Percentiles rank a stretch among this genome's conserved stretches.
These are phyloP conservation scores for Wallacemonas sp. DNA, from an alignment of 208 protist genomes.

Conservation along the genomic window DNA sequence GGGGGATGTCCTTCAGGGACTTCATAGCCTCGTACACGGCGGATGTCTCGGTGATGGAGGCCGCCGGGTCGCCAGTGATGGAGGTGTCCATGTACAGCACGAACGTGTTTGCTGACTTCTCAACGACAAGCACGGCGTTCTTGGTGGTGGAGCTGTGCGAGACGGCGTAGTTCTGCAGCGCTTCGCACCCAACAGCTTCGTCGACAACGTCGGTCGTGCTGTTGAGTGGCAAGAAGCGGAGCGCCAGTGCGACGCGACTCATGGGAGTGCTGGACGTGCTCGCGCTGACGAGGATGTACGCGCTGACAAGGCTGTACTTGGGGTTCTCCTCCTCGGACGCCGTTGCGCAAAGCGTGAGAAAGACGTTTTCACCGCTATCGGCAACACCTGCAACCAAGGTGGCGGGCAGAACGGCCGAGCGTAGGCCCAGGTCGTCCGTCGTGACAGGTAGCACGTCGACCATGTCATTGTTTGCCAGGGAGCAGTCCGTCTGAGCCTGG, in stretches of 20 bases:
- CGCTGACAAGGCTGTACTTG: conserved; percentile 42
- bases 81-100: conserved; percentile 41
- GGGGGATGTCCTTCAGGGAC: conserved; percentile 23
- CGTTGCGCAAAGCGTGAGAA: conserved; percentile 56
- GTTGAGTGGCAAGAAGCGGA: conserved; percentile 45
- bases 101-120: conserved; percentile 33
- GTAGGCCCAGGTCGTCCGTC: conserved; percentile 37
- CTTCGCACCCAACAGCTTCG: conserved; percentile 19
- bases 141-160: conserved; percentile 3
- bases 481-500: conserved; percentile 14
- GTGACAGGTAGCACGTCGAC: conserved; percentile 27
- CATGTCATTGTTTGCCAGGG: conserved; percentile 16
- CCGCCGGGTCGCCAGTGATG: not conserved
- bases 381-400: conserved; percentile 26
- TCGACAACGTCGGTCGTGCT: conserved; percentile 29
- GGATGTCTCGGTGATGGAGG: not conserved
- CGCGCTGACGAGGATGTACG: conserved; percentile 49
- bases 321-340: conserved; percentile 36
- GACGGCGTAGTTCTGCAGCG: conserved; percentile 12
- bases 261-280: conserved; percentile 19
- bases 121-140: conserved; percentile 32
- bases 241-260: conserved; percentile 33
- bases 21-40: conserved; percentile 20
- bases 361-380: conserved; percentile 23
- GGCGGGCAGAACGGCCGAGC: conserved; percentile 39